Evolutionary conservation across 176 grass and related monocot genomes (phyloP), one percentile per base, ranked within the genome.

Genomic region (Musa itinerans): DNA sequence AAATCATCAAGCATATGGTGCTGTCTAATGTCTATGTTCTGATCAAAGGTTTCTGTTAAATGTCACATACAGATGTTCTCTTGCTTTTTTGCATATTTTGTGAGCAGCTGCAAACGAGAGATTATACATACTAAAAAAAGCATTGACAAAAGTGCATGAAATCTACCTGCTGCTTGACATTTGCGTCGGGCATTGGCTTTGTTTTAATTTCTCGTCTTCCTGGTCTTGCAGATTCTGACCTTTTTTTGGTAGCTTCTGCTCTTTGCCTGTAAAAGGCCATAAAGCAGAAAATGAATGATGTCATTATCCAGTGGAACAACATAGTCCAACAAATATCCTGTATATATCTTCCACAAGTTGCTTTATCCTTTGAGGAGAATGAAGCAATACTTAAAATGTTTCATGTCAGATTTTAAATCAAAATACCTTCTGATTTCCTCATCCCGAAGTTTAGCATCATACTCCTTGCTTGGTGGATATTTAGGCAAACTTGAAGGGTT

Each of bases 401-500:
- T 17, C 15, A 6, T 8, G 7, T 62, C 57, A 62, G 1, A 17
- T 17, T 19, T 17, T 8, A 21, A 62, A 21, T 62, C 57, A 69
- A 27, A 50, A 19, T 69, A 50, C 67, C 67, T 87, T 78, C 85
- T 88, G 20, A 72, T 80, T 84, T 90, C 88, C 63, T 90, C 84
- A 70, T 90, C 85, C 59, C 81, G 83, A 48, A 95, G 83, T 73
- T 89, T 95, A 50, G 81, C 85, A 81, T 91, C 86, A 53, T 91
- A 95, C 76, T 95, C 92, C 83, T 95, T 95, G 83, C 88, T 95
- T 90, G 92, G 88, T 75, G 92, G 83, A 82, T 88, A 87, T 78
- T 83, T 95, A 0, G 92, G 86, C 68, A 95, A 81, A 68, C 65
- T 81, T 63, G 92, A 84, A 78, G 79, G 86, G 58, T 95, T 83